These are phyloP conservation scores for Apiospora marii DNA, from an alignment of 2,329 filamentous ascomycete genomes.

Conservation along the genomic window DNA sequence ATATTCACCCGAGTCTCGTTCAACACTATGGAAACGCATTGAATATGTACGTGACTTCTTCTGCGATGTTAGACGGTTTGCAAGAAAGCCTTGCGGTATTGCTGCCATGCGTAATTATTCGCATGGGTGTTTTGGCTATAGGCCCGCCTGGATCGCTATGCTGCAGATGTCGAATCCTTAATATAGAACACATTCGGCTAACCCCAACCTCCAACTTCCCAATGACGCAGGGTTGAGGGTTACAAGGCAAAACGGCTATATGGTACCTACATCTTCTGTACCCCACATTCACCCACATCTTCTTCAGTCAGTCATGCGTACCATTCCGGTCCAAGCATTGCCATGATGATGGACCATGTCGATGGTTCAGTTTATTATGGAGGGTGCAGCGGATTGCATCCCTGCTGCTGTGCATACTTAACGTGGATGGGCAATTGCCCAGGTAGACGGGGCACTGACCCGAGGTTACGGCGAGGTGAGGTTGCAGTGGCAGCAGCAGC, in stretches of 20 bases:
- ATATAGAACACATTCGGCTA: slow-evolving; percentile 17
- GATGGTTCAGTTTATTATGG: slow-evolving; percentile 8
- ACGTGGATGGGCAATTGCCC: neutral
- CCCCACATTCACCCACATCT: slow-evolving; percentile 10
- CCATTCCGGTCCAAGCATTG: neutral
- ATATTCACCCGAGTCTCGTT: neutral
- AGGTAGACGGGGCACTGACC: neutral
- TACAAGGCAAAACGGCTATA: neutral
- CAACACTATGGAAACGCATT: neutral
- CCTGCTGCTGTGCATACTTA: too few species aligned
- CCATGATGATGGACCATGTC: slow-evolving; percentile 13
- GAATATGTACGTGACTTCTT: neutral
- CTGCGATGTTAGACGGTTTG: neutral
- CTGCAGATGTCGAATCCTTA: slow-evolving; percentile 16
- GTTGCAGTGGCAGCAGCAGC: neutral
- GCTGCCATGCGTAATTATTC: neutral
- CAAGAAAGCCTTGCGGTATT: neutral
- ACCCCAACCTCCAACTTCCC: slow-evolving; percentile 12
- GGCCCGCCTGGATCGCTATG: slow-evolving; percentile 18
- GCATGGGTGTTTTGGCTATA: slow-evolving; percentile 9
- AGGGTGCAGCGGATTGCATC: neutral
- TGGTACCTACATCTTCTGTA: slow-evolving; percentile 15
- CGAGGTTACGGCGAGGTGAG: neutral
- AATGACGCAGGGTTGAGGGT: slow-evolving; percentile 15
- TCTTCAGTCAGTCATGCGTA: slow-evolving; percentile 12